phyloP scores from a whole-genome alignment of 331 rosid genomes.

The Rosa hybrid region DNA sequence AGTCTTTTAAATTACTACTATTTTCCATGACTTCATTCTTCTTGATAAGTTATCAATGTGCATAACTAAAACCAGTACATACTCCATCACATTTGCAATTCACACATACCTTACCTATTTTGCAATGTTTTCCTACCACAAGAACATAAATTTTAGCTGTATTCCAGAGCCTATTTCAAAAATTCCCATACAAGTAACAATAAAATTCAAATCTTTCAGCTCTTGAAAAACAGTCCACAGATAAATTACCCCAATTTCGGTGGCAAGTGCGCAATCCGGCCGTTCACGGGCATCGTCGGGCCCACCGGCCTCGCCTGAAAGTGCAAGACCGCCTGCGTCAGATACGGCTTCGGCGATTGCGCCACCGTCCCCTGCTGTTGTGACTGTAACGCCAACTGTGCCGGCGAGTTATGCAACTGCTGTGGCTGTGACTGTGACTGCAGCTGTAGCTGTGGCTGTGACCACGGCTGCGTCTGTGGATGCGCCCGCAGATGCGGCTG shows the following conservation, averaged over 20 bases:
- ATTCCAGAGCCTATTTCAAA: background rate
- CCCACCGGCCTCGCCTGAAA: slow-evolving; percentile 8
- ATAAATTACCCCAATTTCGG: slow-evolving; percentile 45
- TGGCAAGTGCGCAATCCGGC: slow-evolving; percentile 43
- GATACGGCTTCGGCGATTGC: slow-evolving; percentile 22
- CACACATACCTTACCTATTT: slow-evolving; percentile 10
- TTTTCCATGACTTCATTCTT: background rate
- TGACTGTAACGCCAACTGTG: slow-evolving; percentile 6
- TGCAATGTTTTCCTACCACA: slow-evolving; percentile 7
- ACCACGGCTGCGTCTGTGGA: background rate
- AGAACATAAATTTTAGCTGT: slow-evolving; percentile 6
- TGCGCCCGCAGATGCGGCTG: slow-evolving; percentile 23
- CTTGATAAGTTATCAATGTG: background rate
- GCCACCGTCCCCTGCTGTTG: slow-evolving; percentile 1
- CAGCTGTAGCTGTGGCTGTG: background rate
- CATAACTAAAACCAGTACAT: background rate
- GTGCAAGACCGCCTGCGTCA: slow-evolving; percentile 20
- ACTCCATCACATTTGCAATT: slow-evolving; percentile 9
- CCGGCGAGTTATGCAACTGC: slow-evolving; percentile 1
- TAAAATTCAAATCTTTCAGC: background rate
- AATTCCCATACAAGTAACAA: background rate
- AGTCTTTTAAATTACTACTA: background rate
- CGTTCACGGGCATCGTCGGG: slow-evolving; percentile 5
- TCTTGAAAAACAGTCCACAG: background rate
- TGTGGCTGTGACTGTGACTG: slow-evolving; percentile 17